These are phyloP conservation scores for Yamadazyma triangularis DNA, from an alignment of 1,139 yeast species.

Conservation along the genomic window DNA sequence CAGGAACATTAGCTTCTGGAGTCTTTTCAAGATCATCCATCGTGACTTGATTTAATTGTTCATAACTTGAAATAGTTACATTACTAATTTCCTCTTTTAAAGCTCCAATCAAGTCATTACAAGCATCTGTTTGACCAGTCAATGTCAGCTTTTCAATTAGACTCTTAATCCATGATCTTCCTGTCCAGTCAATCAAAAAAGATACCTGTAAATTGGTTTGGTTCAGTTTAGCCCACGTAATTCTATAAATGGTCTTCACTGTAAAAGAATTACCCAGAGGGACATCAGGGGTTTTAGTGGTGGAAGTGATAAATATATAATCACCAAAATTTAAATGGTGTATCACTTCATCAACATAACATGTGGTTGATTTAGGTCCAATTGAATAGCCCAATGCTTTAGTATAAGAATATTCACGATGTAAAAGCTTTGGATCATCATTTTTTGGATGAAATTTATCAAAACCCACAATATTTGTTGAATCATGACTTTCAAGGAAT, in stretches of 20 bases:
- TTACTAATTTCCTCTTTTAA: constrained; percentile 21
- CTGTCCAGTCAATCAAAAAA: constrained; percentile 50
- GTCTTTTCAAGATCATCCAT: neutral
- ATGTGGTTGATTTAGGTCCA: constrained; percentile 56
- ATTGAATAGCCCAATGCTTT: constrained; percentile 48
- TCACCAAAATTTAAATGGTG: constrained; percentile 37
- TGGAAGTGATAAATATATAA: constrained; percentile 32
- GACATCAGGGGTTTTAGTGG: constrained; percentile 52
- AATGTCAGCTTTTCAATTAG: constrained; percentile 49
- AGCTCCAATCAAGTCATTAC: constrained; percentile 27
- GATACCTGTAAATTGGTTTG: constrained; percentile 40
- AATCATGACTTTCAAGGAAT: constrained; percentile 43
- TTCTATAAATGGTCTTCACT: constrained; percentile 45
- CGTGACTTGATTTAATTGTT: constrained; percentile 1
- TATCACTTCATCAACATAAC: constrained; percentile 44
- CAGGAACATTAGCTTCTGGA: constrained; percentile 1
- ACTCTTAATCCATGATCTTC: constrained; percentile 53
- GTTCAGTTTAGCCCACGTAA: constrained; percentile 45
- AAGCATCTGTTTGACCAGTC: constrained; percentile 43
- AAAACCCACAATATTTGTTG: constrained; percentile 42
- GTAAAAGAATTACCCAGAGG: constrained; percentile 55
- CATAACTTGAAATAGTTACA: constrained; percentile 4
- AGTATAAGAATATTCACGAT: constrained; percentile 39
- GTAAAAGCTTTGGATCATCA: constrained; percentile 25
- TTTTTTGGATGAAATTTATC: constrained; percentile 32